Percentiles rank a stretch among this genome's conserved stretches.
These are phyloP conservation scores for Xerocomus spinulosus DNA, from an alignment of 768 basidiomycete species.

Conservation along the genomic window DNA sequence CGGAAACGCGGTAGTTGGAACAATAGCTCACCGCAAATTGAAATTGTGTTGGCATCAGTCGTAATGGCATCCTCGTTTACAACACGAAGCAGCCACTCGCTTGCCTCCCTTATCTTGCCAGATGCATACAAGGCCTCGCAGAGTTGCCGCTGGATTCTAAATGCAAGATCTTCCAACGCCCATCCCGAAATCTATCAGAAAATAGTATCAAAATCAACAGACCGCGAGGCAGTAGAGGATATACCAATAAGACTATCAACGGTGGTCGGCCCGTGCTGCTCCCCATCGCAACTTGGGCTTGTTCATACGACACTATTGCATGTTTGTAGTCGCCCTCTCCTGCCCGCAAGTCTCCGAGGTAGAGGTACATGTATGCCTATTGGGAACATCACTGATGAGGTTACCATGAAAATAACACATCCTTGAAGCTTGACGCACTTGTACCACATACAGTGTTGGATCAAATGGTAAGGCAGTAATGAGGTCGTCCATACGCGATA, in stretches of 20 bases:
- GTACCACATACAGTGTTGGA: background rate
- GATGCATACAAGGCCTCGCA: background rate
- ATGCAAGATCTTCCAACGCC: background rate
- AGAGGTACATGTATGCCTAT: background rate
- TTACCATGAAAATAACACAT: background rate
- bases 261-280: background rate
- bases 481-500: slow-evolving; percentile 2
- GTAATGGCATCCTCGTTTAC: background rate
- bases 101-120: background rate
- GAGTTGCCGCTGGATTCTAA: background rate
- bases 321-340: background rate
- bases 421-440: background rate
- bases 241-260: background rate
- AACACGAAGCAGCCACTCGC: background rate
- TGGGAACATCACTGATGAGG: background rate
- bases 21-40: background rate
- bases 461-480: background rate
- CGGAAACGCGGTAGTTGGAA: background rate
- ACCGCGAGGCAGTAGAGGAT: too few species aligned
- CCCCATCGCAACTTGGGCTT: background rate
- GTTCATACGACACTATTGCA: background rate
- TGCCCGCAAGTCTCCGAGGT: background rate
- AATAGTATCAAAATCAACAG: background rate
- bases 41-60: background rate
- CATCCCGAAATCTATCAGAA: slow-evolving; percentile 3